Conservation (phyloP, 2,329 filamentous ascomycete species). For the Clonostachys rosea region DNA sequence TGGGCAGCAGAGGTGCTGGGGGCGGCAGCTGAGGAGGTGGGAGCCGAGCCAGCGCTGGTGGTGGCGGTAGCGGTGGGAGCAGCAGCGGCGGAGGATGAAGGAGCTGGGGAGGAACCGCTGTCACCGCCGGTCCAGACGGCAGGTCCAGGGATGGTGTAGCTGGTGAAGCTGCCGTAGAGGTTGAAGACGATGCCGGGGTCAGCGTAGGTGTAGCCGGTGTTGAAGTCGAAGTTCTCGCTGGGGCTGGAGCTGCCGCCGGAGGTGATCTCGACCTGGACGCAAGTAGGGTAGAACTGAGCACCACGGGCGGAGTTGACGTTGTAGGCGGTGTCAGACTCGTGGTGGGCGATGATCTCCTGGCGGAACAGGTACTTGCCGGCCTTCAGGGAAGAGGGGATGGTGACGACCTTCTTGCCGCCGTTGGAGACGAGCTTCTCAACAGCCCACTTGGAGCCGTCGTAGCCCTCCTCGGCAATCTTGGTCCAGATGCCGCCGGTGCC, state of each 20-base stretch:
- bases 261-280: conserved; percentile 37
- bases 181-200: conserved; percentile 19
- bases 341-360: conserved; percentile 45
- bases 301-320: conserved; percentile 35
- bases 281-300: conserved; percentile 46
- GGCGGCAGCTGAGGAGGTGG: neutral
- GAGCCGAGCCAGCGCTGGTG: neutral
- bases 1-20: too few relatives aligned
- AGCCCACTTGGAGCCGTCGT: conserved; percentile 34
- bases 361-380: conserved; percentile 37
- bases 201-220: conserved; percentile 15
- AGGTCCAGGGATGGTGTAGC: conserved; percentile 24
- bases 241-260: conserved; percentile 25
- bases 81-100: neutral
- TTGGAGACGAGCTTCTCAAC: conserved; percentile 39
- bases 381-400: conserved; percentile 23
- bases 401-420: conserved; percentile 43
- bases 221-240: conserved; percentile 18
- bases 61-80: neutral
- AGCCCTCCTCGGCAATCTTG: conserved; percentile 30
- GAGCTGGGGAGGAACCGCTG: neutral
- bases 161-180: conserved; percentile 10
- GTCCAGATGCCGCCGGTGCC: conserved; percentile 47
- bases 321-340: conserved; percentile 31
- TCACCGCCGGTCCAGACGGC: conserved; percentile 16